A percentile compares a stretch with the other conserved stretches of the same genome.
These are phyloP conservation scores for Trametes sanguinea DNA, from an alignment of 768 basidiomycete species.

Conservation along the genomic window DNA sequence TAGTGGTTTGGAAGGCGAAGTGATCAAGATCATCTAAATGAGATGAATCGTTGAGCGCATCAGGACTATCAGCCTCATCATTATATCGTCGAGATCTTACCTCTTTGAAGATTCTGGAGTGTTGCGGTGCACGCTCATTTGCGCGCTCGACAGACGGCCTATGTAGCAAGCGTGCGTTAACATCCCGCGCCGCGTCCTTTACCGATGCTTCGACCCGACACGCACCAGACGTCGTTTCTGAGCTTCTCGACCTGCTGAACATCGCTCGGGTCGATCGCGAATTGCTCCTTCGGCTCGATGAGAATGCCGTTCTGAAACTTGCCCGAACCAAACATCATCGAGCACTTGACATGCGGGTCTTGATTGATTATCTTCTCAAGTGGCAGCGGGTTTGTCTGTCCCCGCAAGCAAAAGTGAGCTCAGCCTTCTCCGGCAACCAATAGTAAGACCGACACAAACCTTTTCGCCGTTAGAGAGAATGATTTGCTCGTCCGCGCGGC, in stretches of 20 bases:
- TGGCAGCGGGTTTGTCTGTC: conserved; percentile 23
- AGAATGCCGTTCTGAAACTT: conserved; percentile 43
- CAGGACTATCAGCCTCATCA: no score
- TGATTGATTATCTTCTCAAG: conserved; percentile 37
- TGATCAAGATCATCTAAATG: conserved; percentile 19
- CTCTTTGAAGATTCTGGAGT: conserved; percentile 39
- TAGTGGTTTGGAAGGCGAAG: conserved; percentile 18
- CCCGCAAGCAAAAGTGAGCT: no score
- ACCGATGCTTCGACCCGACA: neutral
- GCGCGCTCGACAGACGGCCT: conserved; percentile 40
- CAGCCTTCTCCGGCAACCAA: conserved; percentile 9
- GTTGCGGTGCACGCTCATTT: conserved; percentile 41
- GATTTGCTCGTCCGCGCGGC: conserved; percentile 47
- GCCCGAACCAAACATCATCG: conserved; percentile 44
- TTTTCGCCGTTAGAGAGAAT: conserved; percentile 46
- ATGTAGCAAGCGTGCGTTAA: no score
- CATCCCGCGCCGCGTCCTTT: no score
- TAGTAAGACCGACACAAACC: conserved; percentile 33
- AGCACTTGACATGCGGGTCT: conserved; percentile 36
- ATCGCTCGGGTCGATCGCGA: conserved; percentile 36
- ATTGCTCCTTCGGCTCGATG: conserved; percentile 35
- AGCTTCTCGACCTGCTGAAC: conserved; percentile 31
- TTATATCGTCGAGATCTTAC: neutral
- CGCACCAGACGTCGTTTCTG: conserved; percentile 39
- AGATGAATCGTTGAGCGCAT: neutral